Base-by-base conservation (phyloP, 2,329 filamentous ascomycete genomes). In the Fusarium pininemorale region DNA sequence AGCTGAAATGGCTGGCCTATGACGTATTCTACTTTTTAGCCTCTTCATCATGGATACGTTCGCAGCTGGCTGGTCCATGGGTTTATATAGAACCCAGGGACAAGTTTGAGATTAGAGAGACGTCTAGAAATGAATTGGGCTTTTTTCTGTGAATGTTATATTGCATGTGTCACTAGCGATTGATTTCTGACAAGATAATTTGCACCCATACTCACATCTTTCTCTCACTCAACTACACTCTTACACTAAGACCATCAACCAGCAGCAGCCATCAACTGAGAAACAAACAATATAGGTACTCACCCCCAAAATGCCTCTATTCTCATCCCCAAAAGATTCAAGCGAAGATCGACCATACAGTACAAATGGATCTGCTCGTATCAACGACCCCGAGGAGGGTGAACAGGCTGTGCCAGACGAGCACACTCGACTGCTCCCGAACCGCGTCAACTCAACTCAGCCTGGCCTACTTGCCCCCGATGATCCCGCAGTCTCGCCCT, bases 401-500 rank as follows among this genome's bases (percentile, higher is more conserved):
- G 76, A 79, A 28, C 76, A 75, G 37, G 70, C 78, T 26, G 72
- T 78, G 20, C 80, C 86, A 12, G 83, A 88, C 73, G 89, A 91
- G 78, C 87, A 88, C 72, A 90, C 88, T 7, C 88, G 93, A 37
- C 86, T 97, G 75, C 87, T 97, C 32, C 91, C 91, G 42, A 92
- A 91, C 77, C 88, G 90, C 65, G 84, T 90, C 48, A 89, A 93
- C 78, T 86, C 86, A 75, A 78, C 72, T 42, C 77, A 80, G 24
- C 78, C 72, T 26, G 80, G 73, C 13, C 72, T 83, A 53, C 80
- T 86, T 30, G 79, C 78, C 14, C 83, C 84, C 28, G 84, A 86
- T 61, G 84, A 86, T 65, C 84, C 84, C 15, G 84, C 84, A n/a
- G 84, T 97, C 82, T 94, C 94, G 7, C 96, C 96, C 0, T 98